Conservation (phyloP, 2,329 filamentous ascomycete genomes). For the Knufia petricola region DNA sequence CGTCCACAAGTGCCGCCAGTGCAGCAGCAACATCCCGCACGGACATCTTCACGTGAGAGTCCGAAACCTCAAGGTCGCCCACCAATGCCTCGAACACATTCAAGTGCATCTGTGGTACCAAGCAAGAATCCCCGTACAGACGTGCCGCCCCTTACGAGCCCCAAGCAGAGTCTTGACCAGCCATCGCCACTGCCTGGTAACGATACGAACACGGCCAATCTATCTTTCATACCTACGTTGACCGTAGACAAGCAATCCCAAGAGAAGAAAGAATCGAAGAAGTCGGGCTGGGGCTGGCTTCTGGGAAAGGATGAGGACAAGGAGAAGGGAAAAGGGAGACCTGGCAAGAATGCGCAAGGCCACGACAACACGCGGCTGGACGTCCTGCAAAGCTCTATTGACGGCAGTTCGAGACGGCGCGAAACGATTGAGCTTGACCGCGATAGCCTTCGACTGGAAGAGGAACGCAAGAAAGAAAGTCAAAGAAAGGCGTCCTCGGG, state of each 20-base stretch:
- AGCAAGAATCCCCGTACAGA: conserved; percentile 17
- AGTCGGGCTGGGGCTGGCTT: conserved; percentile 66
- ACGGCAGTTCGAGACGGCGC: conserved; percentile 53
- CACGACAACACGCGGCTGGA: conserved; percentile 79
- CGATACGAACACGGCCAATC: conserved; percentile 60
- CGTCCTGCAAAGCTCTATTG: conserved; percentile 77
- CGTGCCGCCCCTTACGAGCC: conserved; percentile 30
- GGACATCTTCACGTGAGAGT: conserved; percentile 40
- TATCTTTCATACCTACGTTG: conserved; percentile 72
- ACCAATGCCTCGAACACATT: conserved; percentile 25
- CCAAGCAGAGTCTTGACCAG: conserved; percentile 50
- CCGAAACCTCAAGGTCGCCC: conserved; percentile 37
- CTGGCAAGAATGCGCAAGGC: conserved; percentile 39
- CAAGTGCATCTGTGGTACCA: conserved; percentile 24
- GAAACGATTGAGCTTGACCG: conserved; percentile 80
- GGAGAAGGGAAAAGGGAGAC: conserved; percentile 59
- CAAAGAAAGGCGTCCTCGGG: conserved; percentile 54
- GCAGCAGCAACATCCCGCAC: conserved; percentile 37
- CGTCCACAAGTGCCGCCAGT: conserved; percentile 25
- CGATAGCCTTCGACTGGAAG: conserved; percentile 62
- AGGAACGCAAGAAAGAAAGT: conserved; percentile 65
- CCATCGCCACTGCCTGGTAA: conserved; percentile 63
- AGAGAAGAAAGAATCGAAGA: conserved; percentile 65
- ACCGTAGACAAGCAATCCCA: conserved; percentile 64
- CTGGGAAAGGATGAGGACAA: conserved; percentile 50